These are phyloP conservation scores for Phaeosphaeriaceae sp. DNA, from an alignment of 2,329 filamentous ascomycete genomes.

Conservation along the genomic window DNA sequence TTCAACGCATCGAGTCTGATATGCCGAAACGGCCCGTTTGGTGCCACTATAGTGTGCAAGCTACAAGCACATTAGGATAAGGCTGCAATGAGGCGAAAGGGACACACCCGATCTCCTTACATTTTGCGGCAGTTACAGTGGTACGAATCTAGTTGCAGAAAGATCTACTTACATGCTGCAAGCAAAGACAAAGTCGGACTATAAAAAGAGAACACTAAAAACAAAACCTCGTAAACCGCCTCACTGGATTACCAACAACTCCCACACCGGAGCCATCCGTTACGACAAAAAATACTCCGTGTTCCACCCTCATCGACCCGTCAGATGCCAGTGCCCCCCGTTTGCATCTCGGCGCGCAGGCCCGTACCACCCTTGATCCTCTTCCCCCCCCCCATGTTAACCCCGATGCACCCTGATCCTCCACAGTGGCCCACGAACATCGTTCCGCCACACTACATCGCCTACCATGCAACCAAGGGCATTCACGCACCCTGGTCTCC, in stretches of 20 bases:
- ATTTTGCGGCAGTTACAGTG: neutral
- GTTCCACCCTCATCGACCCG: neutral
- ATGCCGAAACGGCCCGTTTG: neutral
- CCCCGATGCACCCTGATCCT: neutral
- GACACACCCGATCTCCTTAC: neutral
- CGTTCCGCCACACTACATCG: neutral
- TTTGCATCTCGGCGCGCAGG: neutral
- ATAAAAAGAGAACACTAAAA: neutral
- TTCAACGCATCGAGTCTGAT: neutral
- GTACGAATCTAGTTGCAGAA: neutral
- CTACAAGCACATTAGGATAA: constrained; percentile 5
- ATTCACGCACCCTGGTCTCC: neutral
- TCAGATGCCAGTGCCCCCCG: too few species aligned
- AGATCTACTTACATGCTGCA: neutral
- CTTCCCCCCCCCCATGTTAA: neutral
- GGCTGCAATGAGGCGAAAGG: constrained; percentile 1
- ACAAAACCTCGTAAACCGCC: neutral
- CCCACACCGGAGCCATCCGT: neutral
- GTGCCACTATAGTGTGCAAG: constrained; percentile 3
- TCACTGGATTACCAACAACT: neutral
- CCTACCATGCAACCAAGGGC: neutral
- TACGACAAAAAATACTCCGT: neutral
- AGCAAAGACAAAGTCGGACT: neutral
- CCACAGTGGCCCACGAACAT: neutral
- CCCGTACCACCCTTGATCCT: neutral